phyloP scores from a whole-genome alignment of 768 basidiomycete species.

The Lentinula detonsa region DNA sequence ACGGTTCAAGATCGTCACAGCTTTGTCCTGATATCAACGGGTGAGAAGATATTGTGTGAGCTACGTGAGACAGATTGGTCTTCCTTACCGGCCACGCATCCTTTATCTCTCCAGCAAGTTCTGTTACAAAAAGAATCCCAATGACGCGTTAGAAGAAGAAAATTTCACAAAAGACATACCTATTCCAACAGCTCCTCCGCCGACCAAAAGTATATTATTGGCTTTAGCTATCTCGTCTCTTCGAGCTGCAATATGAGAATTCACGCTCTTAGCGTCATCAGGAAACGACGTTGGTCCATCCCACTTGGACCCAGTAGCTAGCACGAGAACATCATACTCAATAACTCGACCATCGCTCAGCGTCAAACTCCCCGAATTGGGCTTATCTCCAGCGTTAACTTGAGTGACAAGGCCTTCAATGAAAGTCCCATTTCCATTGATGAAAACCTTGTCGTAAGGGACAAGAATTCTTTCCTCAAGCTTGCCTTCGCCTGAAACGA shows the following conservation, averaged over 20 bases:
- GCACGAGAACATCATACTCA: constrained; percentile 48
- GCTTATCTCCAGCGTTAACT: constrained; percentile 20
- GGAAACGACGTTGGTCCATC: constrained; percentile 45
- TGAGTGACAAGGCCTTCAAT: constrained; percentile 31
- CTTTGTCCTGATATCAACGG: too few species aligned
- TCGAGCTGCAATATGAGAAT: constrained; percentile 21
- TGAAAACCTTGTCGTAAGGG: constrained; percentile 37
- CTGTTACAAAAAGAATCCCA: constrained; percentile 10
- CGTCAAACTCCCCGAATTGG: constrained; percentile 38
- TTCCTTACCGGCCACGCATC: constrained; percentile 15
- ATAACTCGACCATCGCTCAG: constrained; percentile 45
- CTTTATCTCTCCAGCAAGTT: constrained; percentile 17
- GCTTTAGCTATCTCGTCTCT: constrained; percentile 29
- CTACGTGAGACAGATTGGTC: constrained; percentile 6
- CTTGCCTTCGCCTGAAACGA: constrained; percentile 36
- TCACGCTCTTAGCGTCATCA: constrained; percentile 23
- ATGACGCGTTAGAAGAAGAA: constrained; percentile 6
- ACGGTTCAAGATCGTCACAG: constrained; percentile 42
- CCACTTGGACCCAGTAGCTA: constrained; percentile 57
- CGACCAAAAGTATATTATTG: constrained; percentile 43
- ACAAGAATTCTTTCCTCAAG: constrained; percentile 28
- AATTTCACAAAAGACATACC: constrained; percentile 23
- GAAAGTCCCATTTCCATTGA: constrained; percentile 38
- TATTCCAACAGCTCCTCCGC: constrained; percentile 53
- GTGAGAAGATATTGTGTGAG: too few species aligned